Evolutionary conservation across 2,329 filamentous ascomycete genomes (phyloP).

Genomic region (Colletotrichum lini): DNA sequence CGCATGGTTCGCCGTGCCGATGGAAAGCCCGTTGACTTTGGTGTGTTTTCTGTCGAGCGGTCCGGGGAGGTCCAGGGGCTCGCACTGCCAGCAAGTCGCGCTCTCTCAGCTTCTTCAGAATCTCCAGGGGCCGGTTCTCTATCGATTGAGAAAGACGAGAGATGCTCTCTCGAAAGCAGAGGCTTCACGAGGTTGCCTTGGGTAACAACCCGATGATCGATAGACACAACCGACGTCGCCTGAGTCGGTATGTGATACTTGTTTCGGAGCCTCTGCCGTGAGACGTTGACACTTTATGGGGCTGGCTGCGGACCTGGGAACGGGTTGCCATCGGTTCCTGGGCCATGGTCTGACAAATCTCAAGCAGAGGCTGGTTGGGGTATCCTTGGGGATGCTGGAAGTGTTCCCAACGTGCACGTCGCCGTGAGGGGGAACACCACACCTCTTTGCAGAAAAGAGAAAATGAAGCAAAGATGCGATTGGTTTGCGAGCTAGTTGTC

Average conservation of each 20-base stretch:
- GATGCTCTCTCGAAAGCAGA: background rate
- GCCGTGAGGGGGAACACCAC: no score
- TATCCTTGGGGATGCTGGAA: conserved; percentile 10
- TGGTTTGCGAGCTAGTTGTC: no score
- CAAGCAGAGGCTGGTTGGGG: background rate
- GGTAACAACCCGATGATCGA: background rate
- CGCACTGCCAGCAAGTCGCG: background rate
- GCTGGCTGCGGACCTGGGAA: conserved; percentile 13
- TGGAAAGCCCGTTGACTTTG: no score
- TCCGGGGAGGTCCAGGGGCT: background rate
- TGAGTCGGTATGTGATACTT: conserved; percentile 19
- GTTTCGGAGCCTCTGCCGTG: conserved; percentile 36
- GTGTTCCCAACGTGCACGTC: no score
- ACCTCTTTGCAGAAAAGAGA: no score
- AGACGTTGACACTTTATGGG: conserved; percentile 38
- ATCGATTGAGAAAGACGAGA: background rate
- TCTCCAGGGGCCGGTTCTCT: accelerated
- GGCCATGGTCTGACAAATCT: conserved; percentile 29
- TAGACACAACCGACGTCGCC: background rate
- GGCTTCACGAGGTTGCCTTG: background rate
- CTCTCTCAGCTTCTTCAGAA: background rate
- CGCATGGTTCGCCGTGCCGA: background rate
- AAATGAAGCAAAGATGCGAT: no score
- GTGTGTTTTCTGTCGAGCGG: no score
- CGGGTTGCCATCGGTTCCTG: conserved; percentile 12